Conservation (phyloP, 192 early-diverging fungal genomes). For the Dissophora globulifera region DNA sequence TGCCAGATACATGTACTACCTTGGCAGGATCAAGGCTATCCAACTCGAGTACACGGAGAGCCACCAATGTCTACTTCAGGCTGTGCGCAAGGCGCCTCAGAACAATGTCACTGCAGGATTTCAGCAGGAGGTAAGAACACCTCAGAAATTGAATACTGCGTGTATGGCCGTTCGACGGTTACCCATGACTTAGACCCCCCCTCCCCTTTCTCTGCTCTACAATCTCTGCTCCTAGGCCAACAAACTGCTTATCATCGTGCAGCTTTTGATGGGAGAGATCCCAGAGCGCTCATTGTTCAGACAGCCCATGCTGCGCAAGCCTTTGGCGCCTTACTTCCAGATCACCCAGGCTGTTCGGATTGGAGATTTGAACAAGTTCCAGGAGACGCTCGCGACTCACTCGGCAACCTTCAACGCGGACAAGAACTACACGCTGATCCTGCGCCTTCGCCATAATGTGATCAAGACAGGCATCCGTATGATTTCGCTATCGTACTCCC, state of each 20-base stretch:
- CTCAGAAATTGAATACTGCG: no score
- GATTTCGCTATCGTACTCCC: slow-evolving; percentile 96
- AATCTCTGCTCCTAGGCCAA: no score
- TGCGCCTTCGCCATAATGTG: slow-evolving; percentile 98
- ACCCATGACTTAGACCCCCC: no score
- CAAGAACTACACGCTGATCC: slow-evolving; percentile 90
- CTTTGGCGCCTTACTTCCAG: slow-evolving; percentile 91
- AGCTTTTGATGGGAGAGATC: slow-evolving; percentile 98
- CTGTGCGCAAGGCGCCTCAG: slow-evolving; percentile 95
- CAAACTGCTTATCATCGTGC: slow-evolving; percentile 97
- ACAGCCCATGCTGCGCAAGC: slow-evolving; percentile 83
- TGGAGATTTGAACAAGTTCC: slow-evolving; percentile 94
- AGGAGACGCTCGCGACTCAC: slow-evolving; percentile 83
- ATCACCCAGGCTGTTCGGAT: slow-evolving; percentile 97
- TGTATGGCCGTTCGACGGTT: no score
- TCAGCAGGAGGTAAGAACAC: slow-evolving; percentile 84
- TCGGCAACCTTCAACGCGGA: slow-evolving; percentile 83
- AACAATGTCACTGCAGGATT: slow-evolving; percentile 90
- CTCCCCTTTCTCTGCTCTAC: no score
- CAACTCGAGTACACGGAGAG: slow-evolving; percentile 97
- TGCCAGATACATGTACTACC: slow-evolving; percentile 95
- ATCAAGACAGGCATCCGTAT: slow-evolving; percentile 99
- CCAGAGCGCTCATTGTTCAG: slow-evolving; percentile 95
- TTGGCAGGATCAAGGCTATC: slow-evolving; percentile 97
- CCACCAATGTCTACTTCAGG: slow-evolving; percentile 89